A percentile compares a stretch with the other conserved stretches of the same genome.
Evolutionary conservation across 2,329 filamentous ascomycete genomes (phyloP).

Genomic region (Talaromyces sp.): DNA sequence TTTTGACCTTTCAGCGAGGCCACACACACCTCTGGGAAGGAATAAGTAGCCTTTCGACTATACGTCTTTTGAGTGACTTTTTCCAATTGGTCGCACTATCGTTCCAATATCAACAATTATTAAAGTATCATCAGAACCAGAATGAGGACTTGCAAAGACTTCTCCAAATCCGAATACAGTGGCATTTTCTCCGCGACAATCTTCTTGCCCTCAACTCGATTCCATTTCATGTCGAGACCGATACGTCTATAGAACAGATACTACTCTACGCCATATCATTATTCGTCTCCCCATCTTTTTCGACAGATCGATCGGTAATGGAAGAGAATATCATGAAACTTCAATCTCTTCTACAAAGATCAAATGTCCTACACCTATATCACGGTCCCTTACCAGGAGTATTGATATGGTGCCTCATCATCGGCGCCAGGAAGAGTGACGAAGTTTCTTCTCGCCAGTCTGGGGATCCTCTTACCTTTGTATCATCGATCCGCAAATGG

Average conservation of each 20-base stretch:
- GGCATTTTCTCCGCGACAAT: constrained; percentile 12
- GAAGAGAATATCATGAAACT: constrained; percentile 7
- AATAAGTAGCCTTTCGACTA: background rate
- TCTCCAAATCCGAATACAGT: background rate
- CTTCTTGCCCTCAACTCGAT: background rate
- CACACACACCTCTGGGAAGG: background rate
- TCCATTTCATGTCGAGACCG: background rate
- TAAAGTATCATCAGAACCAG: background rate
- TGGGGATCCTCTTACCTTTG: background rate
- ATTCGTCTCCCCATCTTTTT: constrained; percentile 1
- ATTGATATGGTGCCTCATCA: constrained; percentile 22
- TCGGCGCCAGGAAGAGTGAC: constrained; percentile 20
- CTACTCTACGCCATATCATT: constrained; percentile 7
- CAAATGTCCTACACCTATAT: constrained; percentile 20
- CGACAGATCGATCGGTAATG: background rate
- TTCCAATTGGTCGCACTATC: constrained; percentile 9
- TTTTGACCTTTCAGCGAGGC: constrained; percentile 14
- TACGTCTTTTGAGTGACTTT: constrained; percentile 13
- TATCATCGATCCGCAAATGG: constrained; percentile 19
- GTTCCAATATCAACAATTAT: background rate
- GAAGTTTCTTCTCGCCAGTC: background rate
- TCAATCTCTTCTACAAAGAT: constrained; percentile 18
- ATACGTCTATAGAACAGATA: constrained; percentile 3
- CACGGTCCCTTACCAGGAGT: constrained; percentile 20
- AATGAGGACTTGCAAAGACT: background rate